These are phyloP conservation scores for Panellus pusillus DNA, from an alignment of 768 basidiomycete genomes.

Conservation along the genomic window DNA sequence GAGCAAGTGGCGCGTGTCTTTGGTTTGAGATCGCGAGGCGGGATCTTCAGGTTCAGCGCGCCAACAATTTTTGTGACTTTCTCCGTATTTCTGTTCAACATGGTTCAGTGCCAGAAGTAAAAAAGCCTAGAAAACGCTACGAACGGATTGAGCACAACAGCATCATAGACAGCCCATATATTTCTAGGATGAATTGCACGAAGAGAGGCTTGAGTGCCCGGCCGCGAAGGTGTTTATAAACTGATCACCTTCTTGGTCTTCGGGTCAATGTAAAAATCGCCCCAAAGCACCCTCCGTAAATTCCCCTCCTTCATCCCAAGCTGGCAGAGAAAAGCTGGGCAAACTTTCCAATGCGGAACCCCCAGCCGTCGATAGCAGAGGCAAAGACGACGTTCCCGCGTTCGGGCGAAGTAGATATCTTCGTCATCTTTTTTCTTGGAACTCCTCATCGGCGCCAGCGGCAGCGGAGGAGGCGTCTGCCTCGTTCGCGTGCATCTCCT, in stretches of 20 bases:
- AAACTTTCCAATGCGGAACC: constrained; percentile 91
- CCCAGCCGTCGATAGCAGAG: constrained; percentile 96
- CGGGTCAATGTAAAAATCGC: constrained; percentile 95
- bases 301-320: constrained; percentile 89
- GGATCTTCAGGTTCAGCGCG: constrained; percentile 78
- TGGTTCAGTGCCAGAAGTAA: constrained; percentile 19
- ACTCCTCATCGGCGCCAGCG: constrained; percentile 56
- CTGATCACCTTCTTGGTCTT: constrained; percentile 93
- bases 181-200: constrained; percentile 98
- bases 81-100: constrained; percentile 70
- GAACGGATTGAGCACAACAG: constrained; percentile 84
- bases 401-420: constrained; percentile 96
- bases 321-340: constrained; percentile 87
- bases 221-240: constrained; percentile 85
- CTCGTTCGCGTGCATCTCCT: constrained; percentile 66
- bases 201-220: constrained; percentile 90
- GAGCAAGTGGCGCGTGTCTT: constrained; percentile 83
- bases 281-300: constrained; percentile 88
- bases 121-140: constrained; percentile 33
- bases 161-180: constrained; percentile 96
- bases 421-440: constrained; percentile 97
- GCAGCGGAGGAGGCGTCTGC: constrained; percentile 46
- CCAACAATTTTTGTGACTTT: constrained; percentile 87
- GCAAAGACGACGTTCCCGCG: constrained; percentile 96
- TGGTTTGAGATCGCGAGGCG: constrained; percentile 87